Percentiles rank a stretch among this genome's conserved stretches.
Evolutionary conservation across 2,329 filamentous ascomycete species (phyloP).

Genomic region (Sclerotinia trifoliorum): DNA sequence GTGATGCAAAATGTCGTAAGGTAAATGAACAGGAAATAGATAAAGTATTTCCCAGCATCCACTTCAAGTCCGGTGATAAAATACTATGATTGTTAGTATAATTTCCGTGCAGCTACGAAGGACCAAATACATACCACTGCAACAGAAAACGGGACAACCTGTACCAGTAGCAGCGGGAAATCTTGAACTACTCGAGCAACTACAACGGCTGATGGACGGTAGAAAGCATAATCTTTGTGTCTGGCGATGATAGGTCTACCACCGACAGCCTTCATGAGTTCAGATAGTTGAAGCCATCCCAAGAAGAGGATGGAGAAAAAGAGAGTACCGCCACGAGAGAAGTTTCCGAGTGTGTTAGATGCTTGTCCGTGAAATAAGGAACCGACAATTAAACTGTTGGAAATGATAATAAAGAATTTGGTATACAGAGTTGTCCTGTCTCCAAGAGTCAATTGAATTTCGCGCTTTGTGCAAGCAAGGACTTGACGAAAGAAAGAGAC

Average conservation of each 20-base stretch:
- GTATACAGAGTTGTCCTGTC: slow-evolving; percentile 74
- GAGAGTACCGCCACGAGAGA: slow-evolving; percentile 59
- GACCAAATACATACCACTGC: slow-evolving; percentile 40
- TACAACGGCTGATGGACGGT: slow-evolving; percentile 64
- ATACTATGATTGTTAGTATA: slow-evolving; percentile 43
- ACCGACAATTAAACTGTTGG: slow-evolving; percentile 72
- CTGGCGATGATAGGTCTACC: slow-evolving; percentile 68
- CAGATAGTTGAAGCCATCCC: slow-evolving; percentile 70
- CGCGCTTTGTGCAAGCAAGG: slow-evolving; percentile 63
- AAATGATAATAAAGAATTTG: slow-evolving; percentile 75
- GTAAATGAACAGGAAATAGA: slow-evolving; percentile 65
- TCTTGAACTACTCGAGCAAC: slow-evolving; percentile 64
- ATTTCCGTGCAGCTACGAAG: background rate
- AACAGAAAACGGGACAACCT: slow-evolving; percentile 59
- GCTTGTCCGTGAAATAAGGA: slow-evolving; percentile 73
- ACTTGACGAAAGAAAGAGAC: slow-evolving; percentile 73
- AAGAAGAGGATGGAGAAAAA: slow-evolving; percentile 69
- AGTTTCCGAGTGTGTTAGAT: slow-evolving; percentile 58
- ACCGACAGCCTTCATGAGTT: slow-evolving; percentile 74
- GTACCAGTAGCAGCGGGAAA: slow-evolving; percentile 57
- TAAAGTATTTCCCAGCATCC: slow-evolving; percentile 62
- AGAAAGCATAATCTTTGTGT: slow-evolving; percentile 67
- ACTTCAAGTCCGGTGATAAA: slow-evolving; percentile 62
- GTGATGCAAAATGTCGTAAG: slow-evolving; percentile 61
- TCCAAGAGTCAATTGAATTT: slow-evolving; percentile 76